Percentiles rank a stretch among this genome's conserved stretches.
phyloP scores from a whole-genome alignment of 2,329 filamentous ascomycete species.

The Fusarium robinianum region DNA sequence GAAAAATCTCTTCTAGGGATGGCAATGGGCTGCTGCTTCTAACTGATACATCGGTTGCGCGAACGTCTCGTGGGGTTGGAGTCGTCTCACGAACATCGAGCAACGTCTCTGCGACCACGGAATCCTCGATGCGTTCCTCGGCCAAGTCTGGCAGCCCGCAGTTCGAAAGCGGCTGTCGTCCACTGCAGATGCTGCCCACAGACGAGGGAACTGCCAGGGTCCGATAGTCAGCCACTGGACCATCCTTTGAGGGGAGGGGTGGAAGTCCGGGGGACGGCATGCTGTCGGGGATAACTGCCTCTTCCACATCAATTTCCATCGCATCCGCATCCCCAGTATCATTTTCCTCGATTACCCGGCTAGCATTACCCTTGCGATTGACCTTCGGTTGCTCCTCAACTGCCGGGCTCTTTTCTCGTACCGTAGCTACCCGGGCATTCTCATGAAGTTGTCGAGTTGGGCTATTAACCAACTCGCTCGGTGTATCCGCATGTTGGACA shows the following conservation, averaged over 20 bases:
- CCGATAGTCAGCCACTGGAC: conserved; percentile 10
- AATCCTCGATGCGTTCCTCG: conserved; percentile 27
- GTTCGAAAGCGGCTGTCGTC: conserved; percentile 54
- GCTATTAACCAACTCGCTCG: conserved; percentile 24
- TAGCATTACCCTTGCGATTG: too few species aligned
- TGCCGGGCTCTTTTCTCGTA: conserved; percentile 1
- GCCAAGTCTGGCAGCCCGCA: conserved; percentile 42
- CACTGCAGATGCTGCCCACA: conserved; percentile 50
- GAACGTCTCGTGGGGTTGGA: conserved; percentile 12
- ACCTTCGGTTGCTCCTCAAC: conserved; percentile 1
- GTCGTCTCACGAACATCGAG: conserved; percentile 19
- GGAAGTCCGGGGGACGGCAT: conserved; percentile 22
- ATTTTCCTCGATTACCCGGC: neutral
- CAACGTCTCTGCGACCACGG: conserved; percentile 31
- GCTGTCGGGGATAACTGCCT: conserved; percentile 33
- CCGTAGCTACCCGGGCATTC: conserved; percentile 12
- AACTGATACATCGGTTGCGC: conserved; percentile 26
- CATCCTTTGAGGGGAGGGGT: conserved; percentile 11
- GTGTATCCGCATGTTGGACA: conserved; percentile 28
- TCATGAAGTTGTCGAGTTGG: conserved; percentile 29
- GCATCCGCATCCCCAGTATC: neutral
- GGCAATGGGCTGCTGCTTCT: conserved; percentile 43
- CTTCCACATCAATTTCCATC: conserved; percentile 16
- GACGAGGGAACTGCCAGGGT: conserved; percentile 25
- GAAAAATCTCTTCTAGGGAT: conserved; percentile 47